Percentiles rank a stretch among this genome's conserved stretches.
Conservation (phyloP, 2,329 filamentous ascomycete genomes). For the Colletotrichum tanaceti region DNA sequence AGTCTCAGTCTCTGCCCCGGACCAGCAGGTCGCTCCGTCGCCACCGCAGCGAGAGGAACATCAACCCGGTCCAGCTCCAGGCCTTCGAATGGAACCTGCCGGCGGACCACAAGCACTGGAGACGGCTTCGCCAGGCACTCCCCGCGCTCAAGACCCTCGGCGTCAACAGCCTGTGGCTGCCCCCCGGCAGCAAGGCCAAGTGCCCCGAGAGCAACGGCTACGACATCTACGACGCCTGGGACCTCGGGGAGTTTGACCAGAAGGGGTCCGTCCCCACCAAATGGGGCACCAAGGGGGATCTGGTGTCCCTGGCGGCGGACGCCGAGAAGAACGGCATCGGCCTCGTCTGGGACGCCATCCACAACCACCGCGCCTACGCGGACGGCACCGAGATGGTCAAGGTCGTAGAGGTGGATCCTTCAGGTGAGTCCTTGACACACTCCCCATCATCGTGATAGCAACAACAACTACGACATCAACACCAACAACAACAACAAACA, state of each 20-base stretch:
- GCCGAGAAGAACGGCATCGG: slow-evolving; percentile 28
- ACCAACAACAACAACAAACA: too few relatives aligned
- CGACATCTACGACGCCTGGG: slow-evolving; percentile 39
- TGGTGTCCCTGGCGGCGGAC: slow-evolving; percentile 22
- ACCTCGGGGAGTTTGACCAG: slow-evolving; percentile 37
- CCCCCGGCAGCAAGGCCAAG: slow-evolving; percentile 37
- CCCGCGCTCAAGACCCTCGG: slow-evolving; percentile 26
- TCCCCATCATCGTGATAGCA: too few relatives aligned
- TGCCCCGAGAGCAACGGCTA: slow-evolving; percentile 37
- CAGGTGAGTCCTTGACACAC: slow-evolving; percentile 6
- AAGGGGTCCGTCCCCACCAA: slow-evolving; percentile 36
- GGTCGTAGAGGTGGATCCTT: slow-evolving; percentile 33
- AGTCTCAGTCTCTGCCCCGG: slow-evolving; percentile 6
- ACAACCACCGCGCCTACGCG: slow-evolving; percentile 38
- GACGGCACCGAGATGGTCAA: slow-evolving; percentile 36
- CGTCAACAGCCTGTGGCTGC: slow-evolving; percentile 32
- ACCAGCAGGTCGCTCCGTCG: slow-evolving; percentile 23
- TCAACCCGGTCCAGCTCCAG: slow-evolving; percentile 34
- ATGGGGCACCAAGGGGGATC: slow-evolving; percentile 37
- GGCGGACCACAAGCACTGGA: slow-evolving; percentile 34
- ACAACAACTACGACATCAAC: too few relatives aligned
- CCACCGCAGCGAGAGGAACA: slow-evolving; percentile 13
- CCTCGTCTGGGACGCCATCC: slow-evolving; percentile 36
- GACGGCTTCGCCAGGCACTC: slow-evolving; percentile 7
- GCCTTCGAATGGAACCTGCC: slow-evolving; percentile 38